Evolutionary conservation across 192 early-diverging fungal species (phyloP).

Genomic region (Chytriomyces sp.): DNA sequence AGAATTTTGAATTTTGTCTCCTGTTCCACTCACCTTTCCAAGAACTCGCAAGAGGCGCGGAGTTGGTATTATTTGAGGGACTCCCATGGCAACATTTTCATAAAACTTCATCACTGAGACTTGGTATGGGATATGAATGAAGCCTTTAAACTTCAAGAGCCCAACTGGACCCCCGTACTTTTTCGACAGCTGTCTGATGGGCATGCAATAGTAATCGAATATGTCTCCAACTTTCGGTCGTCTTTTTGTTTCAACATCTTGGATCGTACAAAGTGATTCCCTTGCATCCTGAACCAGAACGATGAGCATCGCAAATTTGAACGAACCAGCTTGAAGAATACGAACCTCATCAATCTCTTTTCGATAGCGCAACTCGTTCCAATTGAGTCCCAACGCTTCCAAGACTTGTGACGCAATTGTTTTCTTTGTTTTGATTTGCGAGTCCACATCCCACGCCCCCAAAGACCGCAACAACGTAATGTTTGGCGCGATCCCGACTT

Average conservation of each 20-base stretch:
- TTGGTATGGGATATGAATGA: slow-evolving; percentile 31
- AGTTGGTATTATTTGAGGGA: slow-evolving; percentile 34
- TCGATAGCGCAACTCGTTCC: background rate
- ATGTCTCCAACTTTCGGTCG: slow-evolving; percentile 10
- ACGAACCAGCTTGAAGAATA: background rate
- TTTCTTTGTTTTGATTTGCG: background rate
- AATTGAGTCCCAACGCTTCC: background rate
- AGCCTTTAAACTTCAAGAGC: slow-evolving; percentile 13
- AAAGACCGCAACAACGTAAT: slow-evolving; percentile 17
- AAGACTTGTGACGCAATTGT: background rate
- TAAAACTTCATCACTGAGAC: slow-evolving; percentile 32
- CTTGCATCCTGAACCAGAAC: background rate
- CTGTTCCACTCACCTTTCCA: background rate
- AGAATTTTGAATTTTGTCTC: no score
- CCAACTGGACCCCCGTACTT: slow-evolving; percentile 20
- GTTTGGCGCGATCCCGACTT: slow-evolving; percentile 4
- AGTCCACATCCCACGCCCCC: slow-evolving; percentile 25
- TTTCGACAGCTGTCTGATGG: slow-evolving; percentile 5
- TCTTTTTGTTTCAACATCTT: background rate
- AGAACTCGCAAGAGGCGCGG: slow-evolving; percentile 16
- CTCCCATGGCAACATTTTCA: slow-evolving; percentile 31
- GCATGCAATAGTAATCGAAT: slow-evolving; percentile 15
- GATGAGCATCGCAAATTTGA: background rate
- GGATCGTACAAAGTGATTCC: background rate
- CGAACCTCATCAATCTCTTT: background rate